Percentiles rank a stretch among this genome's conserved stretches.
These are phyloP conservation scores for Oropetium thomaeum DNA, from an alignment of 176 grass and related monocot genomes.

Conservation along the genomic window DNA sequence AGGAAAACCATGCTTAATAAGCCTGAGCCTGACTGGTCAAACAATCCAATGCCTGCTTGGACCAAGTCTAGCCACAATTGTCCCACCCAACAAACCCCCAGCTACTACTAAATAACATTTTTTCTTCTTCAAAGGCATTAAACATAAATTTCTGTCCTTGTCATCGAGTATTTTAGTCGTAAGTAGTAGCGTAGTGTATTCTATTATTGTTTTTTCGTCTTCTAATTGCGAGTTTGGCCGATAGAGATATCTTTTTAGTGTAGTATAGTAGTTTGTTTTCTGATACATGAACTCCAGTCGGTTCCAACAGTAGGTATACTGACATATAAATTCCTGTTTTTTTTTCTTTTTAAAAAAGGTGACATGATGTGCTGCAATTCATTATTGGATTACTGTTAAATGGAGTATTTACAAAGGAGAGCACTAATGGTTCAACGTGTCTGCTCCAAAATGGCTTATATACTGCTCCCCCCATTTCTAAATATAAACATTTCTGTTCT, in stretches of 20 bases:
- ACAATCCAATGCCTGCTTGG: not conserved
- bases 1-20: not conserved
- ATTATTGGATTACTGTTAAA: not conserved
- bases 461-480: not conserved
- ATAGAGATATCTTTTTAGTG: no score
- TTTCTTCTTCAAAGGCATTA: not conserved
- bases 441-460: not conserved
- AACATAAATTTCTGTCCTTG: not conserved
- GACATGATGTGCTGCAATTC: not conserved
- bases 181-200: not conserved
- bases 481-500: no score
- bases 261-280: no score
- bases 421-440: not conserved
- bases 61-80: conserved; percentile 23
- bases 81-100: not conserved
- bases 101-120: not conserved
- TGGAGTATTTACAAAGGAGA: not conserved
- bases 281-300: not conserved
- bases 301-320: not conserved
- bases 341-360: no score
- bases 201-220: not conserved
- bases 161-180: no score
- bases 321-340: not conserved
- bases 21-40: conserved; percentile 42
- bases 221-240: not conserved